Base-by-base conservation (phyloP, 1,284 basidiomycete genomes). In the Malassezia globosa region DNA sequence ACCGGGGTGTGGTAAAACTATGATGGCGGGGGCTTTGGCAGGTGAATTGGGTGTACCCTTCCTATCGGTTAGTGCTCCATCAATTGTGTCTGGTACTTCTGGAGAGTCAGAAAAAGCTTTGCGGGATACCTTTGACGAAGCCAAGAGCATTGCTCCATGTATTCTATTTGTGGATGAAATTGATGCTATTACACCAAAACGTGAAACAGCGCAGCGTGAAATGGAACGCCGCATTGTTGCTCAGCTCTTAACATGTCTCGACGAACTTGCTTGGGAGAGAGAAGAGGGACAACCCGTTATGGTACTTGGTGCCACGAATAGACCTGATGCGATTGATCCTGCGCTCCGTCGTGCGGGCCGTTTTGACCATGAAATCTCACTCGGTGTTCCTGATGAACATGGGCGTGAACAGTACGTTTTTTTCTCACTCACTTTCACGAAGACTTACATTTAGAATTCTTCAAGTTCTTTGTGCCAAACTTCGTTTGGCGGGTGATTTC, bases 181-280 rank as follows among this genome's bases (percentile, higher is more conserved):
- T 27, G 92, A 97, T 65, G 88, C 92, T 5, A 94, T 97, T 60
- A 96, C 90, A 1, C 88, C 88, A 0, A 97, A 97, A 74, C 77
- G 92, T 54, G 92, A 96, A 74, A 96, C 85, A 56, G 92, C 92
- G 0, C 63, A 63, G 39, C 53, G 92, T 54, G 92, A 97, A 75
- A 97, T 96, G 92, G 92, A 97, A 66, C 76, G 90, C 35, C 78
- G 92, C 7, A 96, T 97, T 52, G 92, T 97, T 7, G 92, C 89
- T 0, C 92, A 97, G 72, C 85, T 96, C 46, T 74, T 96, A 43
- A 97, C 92, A 0, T 96, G 89, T 73, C 90, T 97, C 82, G 92
- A 96, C 71, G 89, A 87, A 55, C 77, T 90, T 72, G 83, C 85
- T 23, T 89, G 86, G 85, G 86, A 92, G 33, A 89, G 87, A 51